Base-by-base conservation (phyloP, 1,139 yeast genomes). In the Blastobotrys petasosporus region DNA sequence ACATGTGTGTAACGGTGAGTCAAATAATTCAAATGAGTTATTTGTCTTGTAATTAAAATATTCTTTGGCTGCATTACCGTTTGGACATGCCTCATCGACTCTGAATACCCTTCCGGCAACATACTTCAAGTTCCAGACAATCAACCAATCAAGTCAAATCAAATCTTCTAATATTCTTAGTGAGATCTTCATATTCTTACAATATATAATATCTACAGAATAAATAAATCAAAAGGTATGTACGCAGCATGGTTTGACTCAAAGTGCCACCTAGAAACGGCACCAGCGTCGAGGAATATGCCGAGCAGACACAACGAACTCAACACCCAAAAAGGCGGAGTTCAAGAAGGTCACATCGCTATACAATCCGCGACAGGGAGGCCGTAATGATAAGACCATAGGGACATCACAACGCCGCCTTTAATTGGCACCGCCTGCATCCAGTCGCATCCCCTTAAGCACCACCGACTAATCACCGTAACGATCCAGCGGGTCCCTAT, bases 171-270 rank as follows among this genome's bases (percentile, higher is more conserved):
- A n/a, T n/a, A n/a, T n/a, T n/a, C n/a, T n/a, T n/a, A n/a, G n/a
- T n/a, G n/a, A n/a, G n/a, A n/a, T n/a, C n/a, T n/a, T n/a, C n/a
- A n/a, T n/a, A n/a, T n/a, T n/a, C n/a, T n/a, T n/a, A n/a, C n/a
- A n/a, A n/a, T n/a, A n/a, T n/a, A n/a, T n/a, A n/a, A n/a, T n/a
- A n/a, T n/a, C n/a, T n/a, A n/a, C n/a, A n/a, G n/a, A n/a, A n/a
- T n/a, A n/a, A n/a, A n/a, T n/a, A n/a, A n/a, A n/a, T n/a, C n/a
- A n/a, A n/a, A n/a, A n/a, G n/a, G 57, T 49, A 74, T 82, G 90
- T 83, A 62, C 71, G 85, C 90, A 79, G 80, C 86, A 82, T 82
- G 90, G 90, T 84, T 83, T 80, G 80, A 82, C 94, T 85, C 92
- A 80, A 34, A 80, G 76, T 85, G 86, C 79, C 76, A 38, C 29